These are phyloP conservation scores for Ministeria vibrans DNA, from an alignment of 78 protist species.

Conservation along the genomic window DNA sequence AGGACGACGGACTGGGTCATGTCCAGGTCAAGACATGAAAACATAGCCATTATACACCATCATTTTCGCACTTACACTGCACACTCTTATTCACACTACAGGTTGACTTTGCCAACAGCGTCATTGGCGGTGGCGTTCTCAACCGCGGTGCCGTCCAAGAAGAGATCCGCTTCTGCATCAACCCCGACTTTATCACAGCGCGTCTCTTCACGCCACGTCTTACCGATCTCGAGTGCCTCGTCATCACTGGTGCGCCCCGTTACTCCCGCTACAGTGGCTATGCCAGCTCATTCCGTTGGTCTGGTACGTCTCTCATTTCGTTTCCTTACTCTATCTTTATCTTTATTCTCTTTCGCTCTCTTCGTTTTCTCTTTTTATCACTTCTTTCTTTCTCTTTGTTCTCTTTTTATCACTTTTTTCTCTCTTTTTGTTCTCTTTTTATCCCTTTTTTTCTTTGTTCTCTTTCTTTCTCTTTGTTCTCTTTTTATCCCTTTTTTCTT, in stretches of 20 bases:
- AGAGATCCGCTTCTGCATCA: slow-evolving; percentile 45
- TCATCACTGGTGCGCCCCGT: slow-evolving; percentile 7
- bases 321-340: neutral
- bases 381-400: neutral
- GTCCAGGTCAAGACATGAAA: neutral
- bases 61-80: neutral
- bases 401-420: too few species aligned
- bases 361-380: too few species aligned
- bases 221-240: slow-evolving; percentile 12
- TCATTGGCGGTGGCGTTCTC: slow-evolving; percentile 64
- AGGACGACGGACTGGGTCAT: neutral
- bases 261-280: slow-evolving; percentile 43
- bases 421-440: too few species aligned
- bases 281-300: slow-evolving; percentile 4
- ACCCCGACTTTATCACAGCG: slow-evolving; percentile 44
- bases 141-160: slow-evolving; percentile 61
- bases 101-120: slow-evolving; percentile 63
- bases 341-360: too few species aligned
- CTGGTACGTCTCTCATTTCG: neutral
- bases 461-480: too few species aligned
- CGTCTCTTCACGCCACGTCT: slow-evolving; percentile 19
- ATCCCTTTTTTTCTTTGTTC: too few species aligned
- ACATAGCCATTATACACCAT: neutral
- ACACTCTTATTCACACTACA: neutral
- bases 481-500: too few species aligned